A percentile compares a stretch with the other conserved stretches of the same genome.
Evolutionary conservation across 345 rosid species (phyloP).

Genomic region (Viola odorata): DNA sequence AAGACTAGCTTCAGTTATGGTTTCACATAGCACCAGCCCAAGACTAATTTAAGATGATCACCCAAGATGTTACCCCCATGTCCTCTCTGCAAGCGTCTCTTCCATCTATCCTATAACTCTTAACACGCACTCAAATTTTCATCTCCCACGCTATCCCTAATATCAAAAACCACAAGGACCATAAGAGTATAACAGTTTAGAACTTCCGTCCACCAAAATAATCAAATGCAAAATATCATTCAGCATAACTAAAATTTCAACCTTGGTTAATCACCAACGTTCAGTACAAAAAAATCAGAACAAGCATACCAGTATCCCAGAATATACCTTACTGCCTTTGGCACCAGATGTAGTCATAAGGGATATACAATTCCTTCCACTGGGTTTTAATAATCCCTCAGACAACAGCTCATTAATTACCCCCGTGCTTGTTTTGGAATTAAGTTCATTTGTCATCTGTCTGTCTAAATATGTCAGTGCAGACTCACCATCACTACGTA

Average conservation of each 20-base stretch:
- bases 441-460: constrained; percentile 62
- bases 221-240: not conserved
- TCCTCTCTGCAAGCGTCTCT: no score
- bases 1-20: not conserved
- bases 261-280: not conserved
- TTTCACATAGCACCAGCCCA: no score
- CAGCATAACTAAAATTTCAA: not conserved
- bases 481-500: constrained; percentile 74
- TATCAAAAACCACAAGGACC: not conserved
- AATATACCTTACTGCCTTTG: constrained; percentile 89
- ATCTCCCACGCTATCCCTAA: not conserved
- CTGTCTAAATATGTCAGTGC: constrained; percentile 75
- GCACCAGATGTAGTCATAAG: constrained; percentile 99
- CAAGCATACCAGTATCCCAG: constrained; percentile 6
- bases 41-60: no score
- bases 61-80: no score
- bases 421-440: constrained; percentile 61
- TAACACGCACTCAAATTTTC: not conserved
- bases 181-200: not conserved
- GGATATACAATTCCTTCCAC: constrained; percentile 81
- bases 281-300: not conserved
- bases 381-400: constrained; percentile 72
- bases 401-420: constrained; percentile 67
- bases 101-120: no score
- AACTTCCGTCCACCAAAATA: not conserved